Evolutionary conservation across 202 grass and related monocot species (phyloP).

Genomic region (Cymbopogon flexuosus): DNA sequence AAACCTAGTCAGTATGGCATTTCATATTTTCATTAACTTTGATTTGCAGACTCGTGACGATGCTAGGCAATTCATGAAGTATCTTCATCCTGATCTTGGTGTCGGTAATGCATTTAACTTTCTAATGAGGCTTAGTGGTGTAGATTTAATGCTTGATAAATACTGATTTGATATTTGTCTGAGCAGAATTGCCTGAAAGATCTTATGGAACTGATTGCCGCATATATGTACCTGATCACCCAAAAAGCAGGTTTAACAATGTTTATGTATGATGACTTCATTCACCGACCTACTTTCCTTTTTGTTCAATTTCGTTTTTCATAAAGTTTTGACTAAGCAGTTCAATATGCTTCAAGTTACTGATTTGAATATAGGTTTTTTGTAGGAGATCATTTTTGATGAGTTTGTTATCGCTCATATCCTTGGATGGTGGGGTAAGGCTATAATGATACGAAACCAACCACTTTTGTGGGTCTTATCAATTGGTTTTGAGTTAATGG

Average conservation of each 20-base stretch:
- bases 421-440: conserved; percentile 99
- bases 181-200: conserved; percentile 93
- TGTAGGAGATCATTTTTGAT: conserved; percentile 98
- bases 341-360: conserved; percentile 58
- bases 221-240: conserved; percentile 95
- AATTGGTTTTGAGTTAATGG: conserved; percentile 98
- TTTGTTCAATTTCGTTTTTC: conserved; percentile 25
- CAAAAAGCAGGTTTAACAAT: conserved; percentile 97
- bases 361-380: conserved; percentile 77
- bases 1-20: not conserved
- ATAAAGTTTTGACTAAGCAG: conserved; percentile 16
- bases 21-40: conserved; percentile 20
- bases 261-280: conserved; percentile 95
- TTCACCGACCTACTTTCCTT: conserved; percentile 47
- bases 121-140: not conserved
- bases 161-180: conserved; percentile 30
- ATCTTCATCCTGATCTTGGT: conserved; percentile 92
- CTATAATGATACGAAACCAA: conserved; percentile 99
- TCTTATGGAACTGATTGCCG: conserved; percentile 94
- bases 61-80: conserved; percentile 95
- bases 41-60: conserved; percentile 81
- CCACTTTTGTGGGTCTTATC: conserved; percentile 96
- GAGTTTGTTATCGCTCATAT: conserved; percentile 98
- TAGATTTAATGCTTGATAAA: conserved; percentile 30
- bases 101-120: conserved; percentile 63